A percentile compares a stretch with the other conserved stretches of the same genome.
These are phyloP conservation scores for Chrysochromulina parva DNA, from an alignment of 78 protist species.

Conservation along the genomic window DNA sequence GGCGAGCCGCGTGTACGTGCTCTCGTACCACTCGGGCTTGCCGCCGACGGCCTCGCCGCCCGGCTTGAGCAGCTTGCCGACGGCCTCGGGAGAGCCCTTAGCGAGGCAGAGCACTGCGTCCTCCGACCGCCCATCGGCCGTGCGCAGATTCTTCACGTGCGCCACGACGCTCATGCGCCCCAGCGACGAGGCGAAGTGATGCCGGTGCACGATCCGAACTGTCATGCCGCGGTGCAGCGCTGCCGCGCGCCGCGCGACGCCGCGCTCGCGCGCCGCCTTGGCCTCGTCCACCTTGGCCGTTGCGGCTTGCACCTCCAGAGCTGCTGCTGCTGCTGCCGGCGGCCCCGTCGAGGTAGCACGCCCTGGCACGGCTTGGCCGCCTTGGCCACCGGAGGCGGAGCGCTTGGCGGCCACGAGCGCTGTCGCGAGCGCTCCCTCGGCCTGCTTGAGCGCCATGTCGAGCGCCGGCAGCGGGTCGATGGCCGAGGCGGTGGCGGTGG, in stretches of 20 bases:
- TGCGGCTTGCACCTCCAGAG: neutral
- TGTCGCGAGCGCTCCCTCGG: neutral
- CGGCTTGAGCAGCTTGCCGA: conserved; percentile 30
- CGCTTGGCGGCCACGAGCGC: too few species aligned
- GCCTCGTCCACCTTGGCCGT: neutral
- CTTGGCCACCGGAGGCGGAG: conserved; percentile 43
- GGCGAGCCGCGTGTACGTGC: neutral
- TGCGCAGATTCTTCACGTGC: neutral
- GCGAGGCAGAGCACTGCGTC: conserved; percentile 15
- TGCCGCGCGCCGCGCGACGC: too few species aligned
- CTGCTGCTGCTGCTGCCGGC: neutral
- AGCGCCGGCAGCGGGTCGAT: neutral
- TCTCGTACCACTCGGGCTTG: conserved; percentile 11
- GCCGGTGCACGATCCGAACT: conserved; percentile 21
- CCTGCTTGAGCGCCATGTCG: neutral
- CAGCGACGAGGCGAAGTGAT: conserved; percentile 49
- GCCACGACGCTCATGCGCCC: conserved; percentile 41
- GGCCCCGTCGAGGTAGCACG: conserved; percentile 50
- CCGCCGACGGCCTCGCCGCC: neutral
- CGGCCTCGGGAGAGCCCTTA: conserved; percentile 64
- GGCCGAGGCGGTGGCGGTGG: neutral
- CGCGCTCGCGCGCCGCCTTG: too few species aligned
- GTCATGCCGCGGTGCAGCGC: neutral
- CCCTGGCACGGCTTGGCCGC: conserved; percentile 78
- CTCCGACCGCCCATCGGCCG: neutral